Base-by-base conservation (phyloP, 169 alveolate species). In the Plasmodium coatneyi region DNA sequence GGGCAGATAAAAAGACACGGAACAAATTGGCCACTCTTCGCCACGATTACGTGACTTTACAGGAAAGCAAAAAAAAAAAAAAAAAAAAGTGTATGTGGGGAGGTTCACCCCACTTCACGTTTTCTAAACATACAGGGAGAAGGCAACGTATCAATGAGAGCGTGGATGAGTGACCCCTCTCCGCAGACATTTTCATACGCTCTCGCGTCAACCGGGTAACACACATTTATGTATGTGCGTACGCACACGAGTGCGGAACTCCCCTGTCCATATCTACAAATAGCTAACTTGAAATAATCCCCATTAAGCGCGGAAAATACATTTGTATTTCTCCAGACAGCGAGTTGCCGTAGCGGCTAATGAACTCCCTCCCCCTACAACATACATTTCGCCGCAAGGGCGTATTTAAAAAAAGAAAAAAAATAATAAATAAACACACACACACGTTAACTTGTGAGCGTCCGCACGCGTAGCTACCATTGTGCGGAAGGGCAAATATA, bases 1-100 rank as follows among this genome's bases (percentile, higher is more conserved):
- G 46, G 72, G 30, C 25, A 70, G 72, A 70, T 81, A 81, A 83
- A 83, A 71, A 83, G 92, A 83, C 92, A 83, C 74, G 82, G 72
- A 16, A n/a, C 28, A 12, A 83, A 60, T 30, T 82, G 32, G 22
- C 43, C 32, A n/a, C 41, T 82, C 71, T 54, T 54, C 22, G 10
- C 41, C 39, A 39, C 39, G 60, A 84, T 25, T 71, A 60, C 52
- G 16, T 84, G 16, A 41, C 30, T 84, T 46, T 84, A 22, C 66
- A 72, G 30, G 56, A 72, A 43, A n/a, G 34, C 10, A 22, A 71
- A 84, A 84, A 60, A 71, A 71, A 28, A 71, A 72, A n/a, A 39
- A 30, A 32, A 32, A 32, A 32, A 32, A 32, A 32, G 19, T 16
- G 28, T 41, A 83, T 16, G 39, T 70, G 41, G 32, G 74, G 46